phyloP scores from a whole-genome alignment of 768 basidiomycete species.

The Botryobasidium botryosum region DNA sequence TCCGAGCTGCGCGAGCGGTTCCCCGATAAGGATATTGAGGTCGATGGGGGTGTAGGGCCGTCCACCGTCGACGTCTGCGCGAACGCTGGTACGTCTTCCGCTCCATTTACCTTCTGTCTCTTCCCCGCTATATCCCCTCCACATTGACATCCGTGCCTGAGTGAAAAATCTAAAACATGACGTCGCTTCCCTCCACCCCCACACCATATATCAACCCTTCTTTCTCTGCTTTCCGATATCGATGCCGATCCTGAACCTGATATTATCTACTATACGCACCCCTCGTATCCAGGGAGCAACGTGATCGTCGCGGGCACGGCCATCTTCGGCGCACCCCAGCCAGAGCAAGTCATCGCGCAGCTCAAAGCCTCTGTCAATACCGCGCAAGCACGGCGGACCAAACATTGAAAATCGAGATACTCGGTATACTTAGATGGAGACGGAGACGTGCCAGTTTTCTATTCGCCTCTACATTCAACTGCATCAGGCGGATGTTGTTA shows the following conservation, averaged over 20 bases:
- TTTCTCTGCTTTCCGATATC: neutral
- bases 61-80: conserved; percentile 80
- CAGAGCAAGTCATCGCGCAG: conserved; percentile 55
- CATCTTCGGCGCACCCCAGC: conserved; percentile 68
- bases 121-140: too few species aligned
- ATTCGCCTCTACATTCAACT: too few species aligned
- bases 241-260: neutral
- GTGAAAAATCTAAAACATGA: too few species aligned
- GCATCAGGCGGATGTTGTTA: too few species aligned
- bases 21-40: conserved; percentile 91
- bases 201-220: neutral
- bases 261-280: too few species aligned
- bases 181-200: too few species aligned
- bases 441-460: too few species aligned
- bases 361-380: conserved; percentile 54
- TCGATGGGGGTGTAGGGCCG: conserved; percentile 94
- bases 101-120: too few species aligned
- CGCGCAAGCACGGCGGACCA: conserved; percentile 33
- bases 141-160: too few species aligned
- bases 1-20: conserved; percentile 77
- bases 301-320: conserved; percentile 97
- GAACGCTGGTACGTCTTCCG: conserved; percentile 46
- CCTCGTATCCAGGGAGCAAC: conserved; percentile 58
- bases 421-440: too few species aligned
- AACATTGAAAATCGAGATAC: too few species aligned